Evolutionary conservation across 176 grass and related monocot species (phyloP).

Genomic region (Triticum urartu): DNA sequence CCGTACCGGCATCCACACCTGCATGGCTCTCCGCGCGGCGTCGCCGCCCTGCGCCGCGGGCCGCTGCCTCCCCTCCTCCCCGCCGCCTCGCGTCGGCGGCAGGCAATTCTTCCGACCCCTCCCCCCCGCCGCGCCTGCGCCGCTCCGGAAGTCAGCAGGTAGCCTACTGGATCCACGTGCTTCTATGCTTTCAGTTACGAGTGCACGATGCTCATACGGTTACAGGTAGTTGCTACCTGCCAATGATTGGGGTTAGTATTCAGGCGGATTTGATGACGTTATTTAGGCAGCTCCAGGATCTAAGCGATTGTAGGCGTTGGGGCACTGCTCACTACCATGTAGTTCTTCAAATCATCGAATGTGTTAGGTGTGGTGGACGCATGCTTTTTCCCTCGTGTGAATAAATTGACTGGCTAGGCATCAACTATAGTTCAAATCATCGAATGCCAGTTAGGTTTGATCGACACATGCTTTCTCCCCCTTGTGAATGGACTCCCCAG

Average conservation of each 20-base stretch:
- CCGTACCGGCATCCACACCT: neutral
- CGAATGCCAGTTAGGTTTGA: neutral
- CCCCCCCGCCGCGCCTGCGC: neutral
- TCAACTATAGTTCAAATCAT: too few species aligned
- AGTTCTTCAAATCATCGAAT: too few species aligned
- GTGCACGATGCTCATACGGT: neutral
- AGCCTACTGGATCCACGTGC: neutral
- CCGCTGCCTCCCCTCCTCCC: neutral
- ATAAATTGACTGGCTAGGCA: neutral
- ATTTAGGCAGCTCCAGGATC: neutral
- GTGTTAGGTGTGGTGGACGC: neutral
- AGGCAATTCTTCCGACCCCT: neutral
- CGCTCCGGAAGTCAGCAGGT: conserved; percentile 39
- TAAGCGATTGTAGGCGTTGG: neutral
- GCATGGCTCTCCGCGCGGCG: conserved; percentile 43
- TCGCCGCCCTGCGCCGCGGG: conserved; percentile 6
- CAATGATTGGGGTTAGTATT: neutral
- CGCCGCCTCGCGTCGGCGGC: neutral
- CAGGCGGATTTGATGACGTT: neutral
- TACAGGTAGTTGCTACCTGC: neutral
- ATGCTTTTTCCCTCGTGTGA: neutral
- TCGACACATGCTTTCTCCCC: neutral
- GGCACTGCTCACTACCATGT: too few species aligned
- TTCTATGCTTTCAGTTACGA: too few species aligned
- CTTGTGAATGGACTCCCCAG: neutral